Percentiles rank a stretch among this genome's conserved stretches.
Conservation (phyloP, 495 filamentous ascomycete genomes). For the Hypoxylon rickii region DNA sequence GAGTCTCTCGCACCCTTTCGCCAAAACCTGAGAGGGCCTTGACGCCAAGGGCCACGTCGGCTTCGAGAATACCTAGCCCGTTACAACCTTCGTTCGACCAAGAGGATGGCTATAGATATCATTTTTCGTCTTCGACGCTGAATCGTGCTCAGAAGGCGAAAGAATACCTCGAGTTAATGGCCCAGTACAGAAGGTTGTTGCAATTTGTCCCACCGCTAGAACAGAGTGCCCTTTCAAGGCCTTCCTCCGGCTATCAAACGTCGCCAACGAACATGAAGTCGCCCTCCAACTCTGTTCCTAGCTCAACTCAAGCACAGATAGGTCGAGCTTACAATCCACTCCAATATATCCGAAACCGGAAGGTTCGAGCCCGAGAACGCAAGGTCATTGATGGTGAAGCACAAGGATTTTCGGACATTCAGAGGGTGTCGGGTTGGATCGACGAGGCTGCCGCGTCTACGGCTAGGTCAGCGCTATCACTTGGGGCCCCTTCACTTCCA, state of each 20-base stretch:
- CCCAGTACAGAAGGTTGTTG: conserved; percentile 78
- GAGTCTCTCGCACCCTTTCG: conserved; percentile 61
- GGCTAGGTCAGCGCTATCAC: conserved; percentile 38
- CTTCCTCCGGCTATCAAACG: conserved; percentile 34
- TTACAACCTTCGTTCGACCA: conserved; percentile 51
- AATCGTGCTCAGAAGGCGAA: conserved; percentile 78
- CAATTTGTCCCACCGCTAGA: conserved; percentile 74
- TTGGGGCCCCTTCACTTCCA: conserved; percentile 50
- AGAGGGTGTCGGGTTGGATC: conserved; percentile 73
- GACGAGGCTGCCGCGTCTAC: conserved; percentile 63
- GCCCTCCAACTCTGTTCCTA: conserved; percentile 12
- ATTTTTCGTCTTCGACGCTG: conserved; percentile 78
- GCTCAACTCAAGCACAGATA: conserved; percentile 32
- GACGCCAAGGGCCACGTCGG: conserved; percentile 39
- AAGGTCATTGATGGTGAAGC: conserved; percentile 69
- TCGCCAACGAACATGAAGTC: conserved; percentile 35
- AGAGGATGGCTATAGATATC: conserved; percentile 54
- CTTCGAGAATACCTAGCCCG: conserved; percentile 44
- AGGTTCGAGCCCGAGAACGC: conserved; percentile 74
- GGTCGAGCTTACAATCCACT: conserved; percentile 82
- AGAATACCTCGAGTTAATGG: conserved; percentile 75
- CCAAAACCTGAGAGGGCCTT: conserved; percentile 53
- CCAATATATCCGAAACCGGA: conserved; percentile 84
- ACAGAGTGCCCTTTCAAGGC: conserved; percentile 39
- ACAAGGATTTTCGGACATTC: conserved; percentile 76